Conservation (phyloP, 768 basidiomycete species). For the Rhodotorula graminis region DNA sequence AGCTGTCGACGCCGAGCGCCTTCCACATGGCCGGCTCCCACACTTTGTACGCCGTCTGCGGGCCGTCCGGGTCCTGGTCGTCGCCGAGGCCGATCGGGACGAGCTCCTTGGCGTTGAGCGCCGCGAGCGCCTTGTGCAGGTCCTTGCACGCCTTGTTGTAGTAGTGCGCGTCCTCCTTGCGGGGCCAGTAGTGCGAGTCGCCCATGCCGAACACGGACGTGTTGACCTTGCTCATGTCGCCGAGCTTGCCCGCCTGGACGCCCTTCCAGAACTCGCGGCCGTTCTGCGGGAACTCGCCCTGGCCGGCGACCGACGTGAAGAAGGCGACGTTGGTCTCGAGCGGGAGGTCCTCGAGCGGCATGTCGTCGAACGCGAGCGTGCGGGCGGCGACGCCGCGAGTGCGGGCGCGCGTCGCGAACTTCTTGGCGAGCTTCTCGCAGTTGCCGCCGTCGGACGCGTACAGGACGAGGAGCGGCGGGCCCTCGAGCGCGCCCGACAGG, state of each 20-base stretch:
- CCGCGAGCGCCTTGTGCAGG: slow-evolving; percentile 70
- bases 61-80: slow-evolving; percentile 94
- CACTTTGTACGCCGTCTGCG: slow-evolving; percentile 90
- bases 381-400: slow-evolving; percentile 74
- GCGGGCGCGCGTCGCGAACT: slow-evolving; percentile 73
- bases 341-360: slow-evolving; percentile 66
- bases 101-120: slow-evolving; percentile 72
- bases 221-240: slow-evolving; percentile 58
- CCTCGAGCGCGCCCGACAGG: slow-evolving; percentile 75
- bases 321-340: slow-evolving; percentile 72
- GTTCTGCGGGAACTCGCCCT: slow-evolving; percentile 97
- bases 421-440: slow-evolving; percentile 94
- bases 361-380: slow-evolving; percentile 72
- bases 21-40: slow-evolving; percentile 96
- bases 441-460: slow-evolving; percentile 92
- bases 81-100: slow-evolving; percentile 76
- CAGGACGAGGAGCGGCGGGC: slow-evolving; percentile 80
- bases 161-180: slow-evolving; percentile 91
- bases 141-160: slow-evolving; percentile 97
- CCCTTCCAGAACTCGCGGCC: slow-evolving; percentile 84
- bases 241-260: slow-evolving; percentile 58
- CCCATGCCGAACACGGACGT: slow-evolving; percentile 89
- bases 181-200: slow-evolving; percentile 98
- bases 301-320: slow-evolving; percentile 87
- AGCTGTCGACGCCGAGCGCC: slow-evolving; percentile 78